Conservation (phyloP, 1,139 yeast species). For the Geotrichum klebahnii region DNA sequence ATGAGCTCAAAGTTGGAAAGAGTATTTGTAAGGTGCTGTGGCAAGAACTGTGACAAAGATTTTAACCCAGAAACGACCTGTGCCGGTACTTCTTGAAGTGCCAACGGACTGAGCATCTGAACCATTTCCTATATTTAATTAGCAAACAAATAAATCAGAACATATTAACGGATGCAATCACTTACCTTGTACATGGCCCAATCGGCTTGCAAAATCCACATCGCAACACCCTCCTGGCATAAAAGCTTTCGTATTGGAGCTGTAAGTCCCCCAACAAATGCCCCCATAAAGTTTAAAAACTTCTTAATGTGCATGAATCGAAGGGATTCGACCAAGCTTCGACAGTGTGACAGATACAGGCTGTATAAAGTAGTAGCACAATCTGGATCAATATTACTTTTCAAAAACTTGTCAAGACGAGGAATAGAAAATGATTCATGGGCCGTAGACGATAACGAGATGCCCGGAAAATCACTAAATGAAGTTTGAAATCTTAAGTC, state of each 20-base stretch:
- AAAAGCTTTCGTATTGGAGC: constrained; percentile 62
- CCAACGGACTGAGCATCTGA: constrained; percentile 61
- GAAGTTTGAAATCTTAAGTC: constrained; percentile 23
- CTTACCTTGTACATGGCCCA: constrained; percentile 53
- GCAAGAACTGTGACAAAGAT: constrained; percentile 35
- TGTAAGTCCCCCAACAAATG: constrained; percentile 59
- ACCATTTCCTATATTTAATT: constrained; percentile 42
- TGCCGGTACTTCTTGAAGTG: constrained; percentile 58
- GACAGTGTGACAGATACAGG: constrained; percentile 60
- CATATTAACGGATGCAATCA: no score
- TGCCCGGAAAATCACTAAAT: constrained; percentile 25
- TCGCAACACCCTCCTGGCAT: constrained; percentile 47
- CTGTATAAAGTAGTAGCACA: constrained; percentile 59
- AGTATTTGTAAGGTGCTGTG: constrained; percentile 28
- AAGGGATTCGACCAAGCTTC: constrained; percentile 58
- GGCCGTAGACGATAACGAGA: constrained; percentile 26
- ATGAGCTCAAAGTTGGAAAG: constrained; percentile 47
- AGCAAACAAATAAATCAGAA: background rate
- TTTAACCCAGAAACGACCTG: constrained; percentile 46
- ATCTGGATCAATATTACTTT: constrained; percentile 52
- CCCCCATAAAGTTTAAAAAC: constrained; percentile 50
- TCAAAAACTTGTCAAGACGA: constrained; percentile 49
- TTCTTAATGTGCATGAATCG: constrained; percentile 65
- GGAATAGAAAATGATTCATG: constrained; percentile 46
- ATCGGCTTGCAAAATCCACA: constrained; percentile 70